Percentiles rank a stretch among this genome's conserved stretches.
These are phyloP conservation scores for Avicennia marina DNA, from an alignment of 257 asterid genomes.

Conservation along the genomic window DNA sequence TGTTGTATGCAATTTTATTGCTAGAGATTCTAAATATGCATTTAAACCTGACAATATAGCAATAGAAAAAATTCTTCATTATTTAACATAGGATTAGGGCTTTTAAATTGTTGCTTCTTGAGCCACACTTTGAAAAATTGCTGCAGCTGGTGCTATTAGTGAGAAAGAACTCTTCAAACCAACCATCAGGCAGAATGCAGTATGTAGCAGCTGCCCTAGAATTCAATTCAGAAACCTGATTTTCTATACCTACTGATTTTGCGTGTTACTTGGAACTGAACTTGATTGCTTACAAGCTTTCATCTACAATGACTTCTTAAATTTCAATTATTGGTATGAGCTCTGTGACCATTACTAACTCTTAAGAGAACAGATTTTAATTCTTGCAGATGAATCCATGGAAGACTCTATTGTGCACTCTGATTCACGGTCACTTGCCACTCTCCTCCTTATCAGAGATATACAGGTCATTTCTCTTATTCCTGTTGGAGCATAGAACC, in stretches of 20 bases:
- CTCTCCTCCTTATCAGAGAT: conserved; percentile 95
- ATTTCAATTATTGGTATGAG: conserved; percentile 6
- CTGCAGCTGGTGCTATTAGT: too few species aligned
- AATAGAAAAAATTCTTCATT: too few species aligned
- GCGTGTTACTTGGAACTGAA: conserved; percentile 5
- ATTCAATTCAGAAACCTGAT: neutral
- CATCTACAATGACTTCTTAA: neutral
- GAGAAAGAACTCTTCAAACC: too few species aligned
- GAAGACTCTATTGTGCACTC: conserved; percentile 96
- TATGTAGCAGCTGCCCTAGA: too few species aligned
- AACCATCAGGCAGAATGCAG: too few species aligned
- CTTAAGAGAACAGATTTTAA: conserved; percentile 71
- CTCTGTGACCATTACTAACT: conserved; percentile 57
- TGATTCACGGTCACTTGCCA: conserved; percentile 94
- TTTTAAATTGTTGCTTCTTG: too few species aligned
- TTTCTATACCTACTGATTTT: neutral
- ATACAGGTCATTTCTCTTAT: conserved; percentile 61
- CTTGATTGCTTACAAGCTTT: conserved; percentile 8
- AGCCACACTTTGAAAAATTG: too few species aligned
- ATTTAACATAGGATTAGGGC: too few species aligned
- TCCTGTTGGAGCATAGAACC: too few species aligned
- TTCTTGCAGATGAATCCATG: conserved; percentile 97
- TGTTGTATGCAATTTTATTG: too few species aligned
- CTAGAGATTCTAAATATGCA: neutral
- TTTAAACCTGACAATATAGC: neutral